Evolutionary conservation across 1,139 yeast genomes (phyloP).

Genomic region (Trichomonascaceae sp.): DNA sequence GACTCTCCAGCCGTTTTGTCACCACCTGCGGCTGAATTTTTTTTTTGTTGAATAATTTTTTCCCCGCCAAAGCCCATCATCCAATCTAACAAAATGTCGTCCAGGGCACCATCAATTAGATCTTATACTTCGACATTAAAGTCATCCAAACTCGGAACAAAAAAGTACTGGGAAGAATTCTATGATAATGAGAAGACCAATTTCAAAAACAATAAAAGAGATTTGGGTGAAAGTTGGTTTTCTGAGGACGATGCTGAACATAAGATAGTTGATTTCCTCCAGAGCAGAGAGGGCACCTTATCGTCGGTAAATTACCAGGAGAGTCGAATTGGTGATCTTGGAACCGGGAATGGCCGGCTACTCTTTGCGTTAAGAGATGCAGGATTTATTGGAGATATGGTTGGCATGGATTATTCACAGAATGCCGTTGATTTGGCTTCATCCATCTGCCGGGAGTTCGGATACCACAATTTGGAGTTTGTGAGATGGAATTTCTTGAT

Average conservation of each 20-base stretch:
- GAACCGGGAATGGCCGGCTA: constrained; percentile 94
- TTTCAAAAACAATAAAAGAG: constrained; percentile 65
- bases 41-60: no score
- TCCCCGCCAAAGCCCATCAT: background rate
- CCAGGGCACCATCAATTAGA: constrained; percentile 11
- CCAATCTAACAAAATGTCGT: constrained; percentile 21
- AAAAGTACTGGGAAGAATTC: constrained; percentile 69
- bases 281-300: constrained; percentile 20
- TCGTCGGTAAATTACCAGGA: constrained; percentile 16
- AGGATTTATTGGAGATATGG: constrained; percentile 43
- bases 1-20: background rate
- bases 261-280: constrained; percentile 64
- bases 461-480: background rate
- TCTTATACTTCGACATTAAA: constrained; percentile 9
- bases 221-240: constrained; percentile 96
- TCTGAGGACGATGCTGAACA: constrained; percentile 87
- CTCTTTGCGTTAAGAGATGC: constrained; percentile 64
- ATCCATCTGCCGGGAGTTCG: constrained; percentile 38
- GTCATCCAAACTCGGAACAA: constrained; percentile 25
- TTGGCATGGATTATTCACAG: constrained; percentile 84
- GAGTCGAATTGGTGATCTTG: constrained; percentile 63
- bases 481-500: constrained; percentile 5
- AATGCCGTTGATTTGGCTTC: constrained; percentile 70
- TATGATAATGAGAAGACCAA: constrained; percentile 67
- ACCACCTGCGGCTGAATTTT: background rate